Conservation (phyloP, 2,329 filamentous ascomycete species). For the Hypoxylon sp. region DNA sequence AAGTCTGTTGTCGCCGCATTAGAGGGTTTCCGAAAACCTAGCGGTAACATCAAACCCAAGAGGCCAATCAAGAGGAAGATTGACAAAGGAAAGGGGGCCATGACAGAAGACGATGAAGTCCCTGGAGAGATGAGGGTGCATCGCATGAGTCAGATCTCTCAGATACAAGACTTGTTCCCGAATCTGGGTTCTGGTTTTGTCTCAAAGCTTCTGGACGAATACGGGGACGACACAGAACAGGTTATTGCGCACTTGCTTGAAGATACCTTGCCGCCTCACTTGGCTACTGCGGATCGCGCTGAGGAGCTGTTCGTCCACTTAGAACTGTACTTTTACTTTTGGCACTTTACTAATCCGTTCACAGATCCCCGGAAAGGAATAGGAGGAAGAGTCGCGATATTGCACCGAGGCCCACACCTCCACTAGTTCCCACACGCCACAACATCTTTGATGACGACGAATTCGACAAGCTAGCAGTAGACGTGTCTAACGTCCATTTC, state of each 20-base stretch:
- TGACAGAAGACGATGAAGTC: constrained; percentile 54
- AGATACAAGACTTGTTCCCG: constrained; percentile 94
- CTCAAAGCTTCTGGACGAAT: constrained; percentile 82
- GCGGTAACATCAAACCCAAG: constrained; percentile 64
- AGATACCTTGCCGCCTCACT: constrained; percentile 76
- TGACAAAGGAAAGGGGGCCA: constrained; percentile 74
- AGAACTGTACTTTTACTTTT: not conserved
- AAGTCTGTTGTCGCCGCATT: constrained; percentile 72
- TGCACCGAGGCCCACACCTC: constrained; percentile 71
- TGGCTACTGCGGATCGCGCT: constrained; percentile 72
- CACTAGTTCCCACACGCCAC: constrained; percentile 68
- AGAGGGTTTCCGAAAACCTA: constrained; percentile 69
- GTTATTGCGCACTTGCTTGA: constrained; percentile 87
- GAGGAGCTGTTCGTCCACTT: constrained; percentile 68
- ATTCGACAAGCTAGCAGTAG: constrained; percentile 76
- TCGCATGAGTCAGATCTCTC: constrained; percentile 84
- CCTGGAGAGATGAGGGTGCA: constrained; percentile 76
- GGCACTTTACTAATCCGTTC: constrained; percentile 15
- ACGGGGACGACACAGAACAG: constrained; percentile 80
- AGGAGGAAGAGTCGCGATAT: constrained; percentile 58
- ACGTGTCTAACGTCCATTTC: constrained; percentile 78
- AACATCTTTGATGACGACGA: constrained; percentile 87
- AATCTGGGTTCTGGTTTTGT: constrained; percentile 87
- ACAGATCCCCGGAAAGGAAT: constrained; percentile 47
- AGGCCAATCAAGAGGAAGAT: constrained; percentile 65